phyloP scores from a whole-genome alignment of 768 basidiomycete species.

The Boletus huronensis region DNA sequence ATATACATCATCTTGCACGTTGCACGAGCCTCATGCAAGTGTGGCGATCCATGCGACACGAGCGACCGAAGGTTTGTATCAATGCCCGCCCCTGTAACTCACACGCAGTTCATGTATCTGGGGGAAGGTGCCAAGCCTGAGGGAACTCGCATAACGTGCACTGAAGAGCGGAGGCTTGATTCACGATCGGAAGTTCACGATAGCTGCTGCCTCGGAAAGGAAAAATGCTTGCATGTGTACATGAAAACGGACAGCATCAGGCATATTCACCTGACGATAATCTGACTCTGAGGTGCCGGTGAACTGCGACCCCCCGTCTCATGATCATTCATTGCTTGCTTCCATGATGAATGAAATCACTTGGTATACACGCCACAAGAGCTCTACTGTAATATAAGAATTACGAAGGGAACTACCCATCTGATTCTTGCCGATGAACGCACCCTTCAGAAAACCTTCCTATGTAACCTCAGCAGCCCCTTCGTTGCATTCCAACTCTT shows the following conservation, averaged over 20 bases:
- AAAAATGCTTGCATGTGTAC: neutral
- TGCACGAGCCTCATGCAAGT: constrained; percentile 2
- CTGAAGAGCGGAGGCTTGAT: neutral
- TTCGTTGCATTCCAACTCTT: constrained; percentile 41
- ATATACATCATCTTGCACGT: constrained; percentile 1
- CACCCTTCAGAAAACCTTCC: neutral
- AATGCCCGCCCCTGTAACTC: neutral
- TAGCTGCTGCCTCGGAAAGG: neutral
- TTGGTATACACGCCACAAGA: neutral
- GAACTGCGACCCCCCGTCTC: too few relatives aligned
- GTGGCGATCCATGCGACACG: neutral
- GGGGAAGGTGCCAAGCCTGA: neutral
- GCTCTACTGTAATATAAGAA: too few relatives aligned
- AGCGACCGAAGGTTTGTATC: neutral
- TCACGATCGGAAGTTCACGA: neutral
- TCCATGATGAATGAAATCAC: neutral
- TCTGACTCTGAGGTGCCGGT: neutral
- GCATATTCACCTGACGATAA: neutral
- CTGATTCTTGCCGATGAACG: neutral
- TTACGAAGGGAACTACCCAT: neutral
- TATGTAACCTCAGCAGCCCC: constrained; percentile 21
- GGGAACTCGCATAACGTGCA: neutral
- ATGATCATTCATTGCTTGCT: neutral
- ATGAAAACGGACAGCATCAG: neutral
- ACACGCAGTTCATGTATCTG: neutral